These are phyloP conservation scores for Allium fistulosum DNA, from an alignment of 106 monocot genomes.

Conservation along the genomic window DNA sequence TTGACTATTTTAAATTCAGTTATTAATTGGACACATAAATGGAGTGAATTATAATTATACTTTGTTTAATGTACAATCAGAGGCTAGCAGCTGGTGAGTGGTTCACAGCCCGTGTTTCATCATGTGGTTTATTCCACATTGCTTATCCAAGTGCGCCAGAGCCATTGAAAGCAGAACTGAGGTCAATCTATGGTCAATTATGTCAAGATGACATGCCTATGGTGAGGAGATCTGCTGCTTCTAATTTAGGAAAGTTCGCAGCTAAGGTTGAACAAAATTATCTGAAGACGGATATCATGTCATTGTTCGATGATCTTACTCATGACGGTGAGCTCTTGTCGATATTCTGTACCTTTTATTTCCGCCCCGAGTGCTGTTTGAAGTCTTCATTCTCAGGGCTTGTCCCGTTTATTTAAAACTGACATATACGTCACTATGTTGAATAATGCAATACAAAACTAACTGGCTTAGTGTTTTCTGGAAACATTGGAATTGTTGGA, in stretches of 20 bases:
- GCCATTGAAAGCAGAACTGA: conserved; percentile 62
- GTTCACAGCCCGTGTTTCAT: conserved; percentile 95
- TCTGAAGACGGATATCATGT: conserved; percentile 77
- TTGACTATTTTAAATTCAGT: no score
- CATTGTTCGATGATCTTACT: conserved; percentile 85
- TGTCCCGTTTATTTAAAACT: no score
- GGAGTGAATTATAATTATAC: no score
- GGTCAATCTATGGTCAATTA: conserved; percentile 66
- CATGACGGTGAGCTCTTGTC: conserved; percentile 53
- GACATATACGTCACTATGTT: no score
- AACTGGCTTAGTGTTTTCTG: no score
- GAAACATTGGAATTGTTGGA: no score
- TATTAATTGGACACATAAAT: no score
- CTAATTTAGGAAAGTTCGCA: conserved; percentile 88
- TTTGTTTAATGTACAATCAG: conserved; percentile 13
- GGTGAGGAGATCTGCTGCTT: conserved; percentile 90
- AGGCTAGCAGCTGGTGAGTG: conserved; percentile 92
- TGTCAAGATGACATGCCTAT: conserved; percentile 99
- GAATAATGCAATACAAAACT: no score
- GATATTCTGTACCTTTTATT: no score
- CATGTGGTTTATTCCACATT: conserved; percentile 83
- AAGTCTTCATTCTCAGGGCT: no score
- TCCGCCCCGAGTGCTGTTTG: no score
- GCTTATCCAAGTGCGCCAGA: conserved; percentile 86
- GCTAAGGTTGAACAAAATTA: conserved; percentile 64